These are phyloP conservation scores for Pichia scutulata DNA, from an alignment of 805 yeast genomes.

Conservation along the genomic window DNA sequence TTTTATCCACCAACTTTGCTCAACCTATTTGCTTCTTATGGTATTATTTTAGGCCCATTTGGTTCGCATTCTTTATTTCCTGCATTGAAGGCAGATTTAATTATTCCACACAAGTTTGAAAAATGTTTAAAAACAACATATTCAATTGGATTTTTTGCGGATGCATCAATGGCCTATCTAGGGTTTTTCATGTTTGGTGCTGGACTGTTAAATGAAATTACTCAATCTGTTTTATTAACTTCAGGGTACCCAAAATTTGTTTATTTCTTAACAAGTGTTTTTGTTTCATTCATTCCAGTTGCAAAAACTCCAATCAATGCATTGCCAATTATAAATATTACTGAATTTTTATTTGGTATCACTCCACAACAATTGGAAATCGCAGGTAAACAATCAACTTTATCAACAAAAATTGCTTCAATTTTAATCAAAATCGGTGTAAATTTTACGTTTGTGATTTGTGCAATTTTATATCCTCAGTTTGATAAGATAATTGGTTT, in stretches of 20 bases:
- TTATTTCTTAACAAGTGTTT: constrained; percentile 47
- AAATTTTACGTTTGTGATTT: constrained; percentile 51
- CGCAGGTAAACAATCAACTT: constrained; percentile 8
- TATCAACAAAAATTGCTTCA: constrained; percentile 9
- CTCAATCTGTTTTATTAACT: constrained; percentile 63
- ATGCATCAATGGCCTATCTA: constrained; percentile 50
- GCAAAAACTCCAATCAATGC: constrained; percentile 86
- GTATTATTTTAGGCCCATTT: constrained; percentile 69
- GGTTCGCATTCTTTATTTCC: constrained; percentile 85
- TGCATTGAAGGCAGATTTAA: constrained; percentile 66
- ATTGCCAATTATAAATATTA: constrained; percentile 73
- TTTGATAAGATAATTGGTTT: constrained; percentile 81
- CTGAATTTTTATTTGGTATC: constrained; percentile 40
- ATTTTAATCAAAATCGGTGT: constrained; percentile 39
- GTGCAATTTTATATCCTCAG: constrained; percentile 71
- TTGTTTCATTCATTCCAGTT: constrained; percentile 73
- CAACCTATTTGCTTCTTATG: constrained; percentile 44
- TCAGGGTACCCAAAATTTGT: constrained; percentile 61
- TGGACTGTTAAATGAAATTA: constrained; percentile 60
- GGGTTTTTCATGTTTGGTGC: constrained; percentile 81
- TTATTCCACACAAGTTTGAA: constrained; percentile 57
- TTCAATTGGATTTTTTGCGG: constrained; percentile 49
- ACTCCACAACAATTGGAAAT: constrained; percentile 23
- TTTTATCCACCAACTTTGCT: constrained; percentile 33
- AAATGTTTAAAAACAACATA: constrained; percentile 49